Evolutionary conservation across 2,329 filamentous ascomycete species (phyloP), one percentile per base, ranked within the genome.

Genomic region (Apiospora arundinis): DNA sequence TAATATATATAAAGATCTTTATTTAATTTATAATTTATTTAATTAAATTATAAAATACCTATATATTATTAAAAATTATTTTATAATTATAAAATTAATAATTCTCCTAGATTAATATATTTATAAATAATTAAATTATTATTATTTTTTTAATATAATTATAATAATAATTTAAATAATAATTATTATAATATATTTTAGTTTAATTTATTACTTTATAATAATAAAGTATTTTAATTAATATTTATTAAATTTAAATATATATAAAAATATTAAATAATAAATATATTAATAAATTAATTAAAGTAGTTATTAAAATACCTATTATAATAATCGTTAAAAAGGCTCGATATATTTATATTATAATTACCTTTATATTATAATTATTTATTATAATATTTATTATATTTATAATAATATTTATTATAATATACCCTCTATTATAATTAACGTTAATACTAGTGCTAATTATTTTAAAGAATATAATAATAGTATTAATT

Each of bases 71-170:
- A 2, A 23, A 48, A 1, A 11, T 23, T 48, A 48, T 18, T 18
- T 18, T 46, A n/a, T 6, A 46, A n/a, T n/a, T 46, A 7, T 46
- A 46, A 7, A n/a, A 46, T 8, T 9, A 8, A 18, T 4, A 40
- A 16, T 16, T 44, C 11, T 5, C 14, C 18, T 21, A 21, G 3
- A 6, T 45, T 48, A 9, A 48, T 9, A 46, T 7, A 8, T 21
- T 46, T 46, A 46, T 46, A 4, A 46, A 46, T n/a, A n/a, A n/a
- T 21, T 56, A n/a, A 23, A 28, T 44, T 44, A 44, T 44, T 44
- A 44, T 44, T 44, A 12, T 16, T 2, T 45, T 66, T 67, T 68
- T 52, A 44, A 71, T 23, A 56, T 45, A 67, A 71, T 56, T 69
- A 44, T 42, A 60, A 60, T 63, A 70, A 65, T 16, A 52, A 32